Evolutionary conservation across 2,329 filamentous ascomycete genomes (phyloP).

Genomic region (Ascochyta lentis): DNA sequence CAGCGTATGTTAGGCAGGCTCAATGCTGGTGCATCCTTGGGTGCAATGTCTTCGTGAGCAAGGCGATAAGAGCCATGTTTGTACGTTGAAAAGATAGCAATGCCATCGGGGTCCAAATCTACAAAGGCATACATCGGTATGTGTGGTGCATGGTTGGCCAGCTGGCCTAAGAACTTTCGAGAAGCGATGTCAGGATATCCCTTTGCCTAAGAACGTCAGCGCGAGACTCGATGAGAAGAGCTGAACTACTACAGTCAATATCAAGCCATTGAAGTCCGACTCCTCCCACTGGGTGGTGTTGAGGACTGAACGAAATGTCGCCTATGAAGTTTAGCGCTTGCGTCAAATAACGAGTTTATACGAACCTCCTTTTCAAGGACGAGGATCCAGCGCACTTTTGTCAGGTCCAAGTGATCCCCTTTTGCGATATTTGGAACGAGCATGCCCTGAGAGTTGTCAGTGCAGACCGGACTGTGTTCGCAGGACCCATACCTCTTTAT

Average conservation of each 20-base stretch:
- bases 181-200: constrained; percentile 81
- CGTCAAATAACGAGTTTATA: constrained; percentile 33
- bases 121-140: constrained; percentile 68
- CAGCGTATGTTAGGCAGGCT: constrained; percentile 62
- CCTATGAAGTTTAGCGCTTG: constrained; percentile 55
- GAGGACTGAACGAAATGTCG: constrained; percentile 74
- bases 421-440: constrained; percentile 64
- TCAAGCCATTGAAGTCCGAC: constrained; percentile 63
- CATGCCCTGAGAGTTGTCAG: constrained; percentile 58
- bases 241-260: constrained; percentile 65
- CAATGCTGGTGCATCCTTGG: constrained; percentile 41
- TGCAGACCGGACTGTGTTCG: background rate
- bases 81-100: constrained; percentile 77
- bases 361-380: constrained; percentile 78
- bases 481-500: constrained; percentile 46
- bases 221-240: background rate
- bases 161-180: constrained; percentile 64
- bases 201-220: constrained; percentile 66
- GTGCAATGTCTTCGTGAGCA: constrained; percentile 62
- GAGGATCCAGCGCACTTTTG: constrained; percentile 66
- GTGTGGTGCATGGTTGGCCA: constrained; percentile 45
- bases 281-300: constrained; percentile 63
- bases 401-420: constrained; percentile 60
- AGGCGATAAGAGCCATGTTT: constrained; percentile 71
- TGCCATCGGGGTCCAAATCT: constrained; percentile 79